phyloP scores from a whole-genome alignment of 78 protist genomes.

The Capsaspora owczarzaki region DNA sequence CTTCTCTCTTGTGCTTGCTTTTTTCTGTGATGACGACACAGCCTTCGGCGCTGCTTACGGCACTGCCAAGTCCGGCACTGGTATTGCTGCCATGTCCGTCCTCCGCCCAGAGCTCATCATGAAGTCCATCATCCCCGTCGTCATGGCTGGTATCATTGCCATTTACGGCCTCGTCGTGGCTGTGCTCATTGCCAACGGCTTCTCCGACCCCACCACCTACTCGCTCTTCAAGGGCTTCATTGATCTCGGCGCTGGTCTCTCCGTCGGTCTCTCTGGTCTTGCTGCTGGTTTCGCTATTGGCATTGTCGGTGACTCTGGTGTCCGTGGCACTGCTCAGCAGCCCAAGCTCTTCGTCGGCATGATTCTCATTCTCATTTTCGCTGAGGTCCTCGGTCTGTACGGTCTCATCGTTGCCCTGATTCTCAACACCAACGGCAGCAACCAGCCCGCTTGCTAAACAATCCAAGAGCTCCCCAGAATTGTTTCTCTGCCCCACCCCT shows the following conservation, averaged over 20 bases:
- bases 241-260: constrained; percentile 90
- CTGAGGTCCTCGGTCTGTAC: constrained; percentile 89
- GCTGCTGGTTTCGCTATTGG: constrained; percentile 94
- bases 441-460: too few relatives aligned
- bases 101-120: constrained; percentile 89
- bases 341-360: constrained; percentile 70
- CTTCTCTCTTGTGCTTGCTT: neutral
- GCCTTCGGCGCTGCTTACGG: constrained; percentile 99
- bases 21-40: neutral
- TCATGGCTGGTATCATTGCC: constrained; percentile 99
- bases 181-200: constrained; percentile 70
- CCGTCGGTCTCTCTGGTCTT: constrained; percentile 91
- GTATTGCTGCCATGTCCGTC: constrained; percentile 93
- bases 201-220: constrained; percentile 1
- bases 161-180: constrained; percentile 98
- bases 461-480: too few relatives aligned
- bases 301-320: constrained; percentile 91
- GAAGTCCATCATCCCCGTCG: constrained; percentile 84
- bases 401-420: constrained; percentile 83
- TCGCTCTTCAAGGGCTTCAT: constrained; percentile 55
- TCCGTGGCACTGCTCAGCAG: constrained; percentile 75
- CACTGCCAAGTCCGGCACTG: constrained; percentile 96
- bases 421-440: constrained; percentile 22
- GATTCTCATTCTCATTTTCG: constrained; percentile 90
- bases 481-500: too few relatives aligned